A percentile compares a stretch with the other conserved stretches of the same genome.
phyloP scores from a whole-genome alignment of 768 basidiomycete genomes.

The Podaxis sp. region DNA sequence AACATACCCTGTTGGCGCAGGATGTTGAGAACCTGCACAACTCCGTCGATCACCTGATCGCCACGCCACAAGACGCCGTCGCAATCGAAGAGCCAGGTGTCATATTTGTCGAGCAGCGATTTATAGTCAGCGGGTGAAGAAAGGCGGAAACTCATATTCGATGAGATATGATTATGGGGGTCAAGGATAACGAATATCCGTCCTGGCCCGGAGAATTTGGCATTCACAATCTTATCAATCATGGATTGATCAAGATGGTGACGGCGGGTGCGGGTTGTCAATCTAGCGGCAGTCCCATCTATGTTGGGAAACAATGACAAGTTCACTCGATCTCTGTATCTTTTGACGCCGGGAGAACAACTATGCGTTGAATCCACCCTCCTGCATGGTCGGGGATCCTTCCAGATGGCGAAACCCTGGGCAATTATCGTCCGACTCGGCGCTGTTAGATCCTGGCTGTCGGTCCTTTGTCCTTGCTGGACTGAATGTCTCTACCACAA shows the following conservation, averaged over 20 bases:
- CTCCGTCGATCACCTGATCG: slow-evolving; percentile 76
- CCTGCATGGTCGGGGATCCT: too few relatives aligned
- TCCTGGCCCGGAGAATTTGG: background rate
- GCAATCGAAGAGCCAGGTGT: slow-evolving; percentile 96
- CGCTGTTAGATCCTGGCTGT: background rate
- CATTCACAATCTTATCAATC: background rate
- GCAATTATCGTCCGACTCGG: slow-evolving; percentile 1
- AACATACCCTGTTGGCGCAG: slow-evolving; percentile 71
- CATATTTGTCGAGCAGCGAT: slow-evolving; percentile 61
- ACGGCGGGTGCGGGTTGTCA: background rate
- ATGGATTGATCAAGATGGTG: background rate
- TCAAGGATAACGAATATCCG: background rate
- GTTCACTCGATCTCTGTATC: background rate
- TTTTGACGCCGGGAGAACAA: background rate
- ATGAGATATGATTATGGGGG: background rate
- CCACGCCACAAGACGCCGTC: slow-evolving; percentile 95
- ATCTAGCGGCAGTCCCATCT: too few relatives aligned
- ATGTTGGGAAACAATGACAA: background rate
- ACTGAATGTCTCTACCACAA: background rate
- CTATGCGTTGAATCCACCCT: too few relatives aligned
- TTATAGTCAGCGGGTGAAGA: slow-evolving; percentile 46
- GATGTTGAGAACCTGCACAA: slow-evolving; percentile 68
- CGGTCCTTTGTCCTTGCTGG: background rate
- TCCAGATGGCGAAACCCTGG: background rate
- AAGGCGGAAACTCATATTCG: slow-evolving; percentile 36